A percentile compares a stretch with the other conserved stretches of the same genome.
Evolutionary conservation across 2,329 filamentous ascomycete genomes (phyloP).

Genomic region (Nothophaeocryptopus gaeumannii): DNA sequence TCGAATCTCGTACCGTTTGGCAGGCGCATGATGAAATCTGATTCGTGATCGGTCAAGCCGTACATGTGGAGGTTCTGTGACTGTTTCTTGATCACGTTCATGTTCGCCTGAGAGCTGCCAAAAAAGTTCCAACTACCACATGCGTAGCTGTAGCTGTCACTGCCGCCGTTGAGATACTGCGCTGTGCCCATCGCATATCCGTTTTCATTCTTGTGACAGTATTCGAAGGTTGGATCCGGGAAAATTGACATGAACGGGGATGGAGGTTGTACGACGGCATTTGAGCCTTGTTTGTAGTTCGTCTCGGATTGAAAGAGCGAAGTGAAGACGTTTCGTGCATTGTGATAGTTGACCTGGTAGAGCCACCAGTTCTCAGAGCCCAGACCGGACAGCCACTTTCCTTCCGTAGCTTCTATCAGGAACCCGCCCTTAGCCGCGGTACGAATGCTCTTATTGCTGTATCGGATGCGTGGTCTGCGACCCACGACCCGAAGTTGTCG

Average conservation of each 20-base stretch:
- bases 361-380: slow-evolving; percentile 51
- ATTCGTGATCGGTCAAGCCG: slow-evolving; percentile 12
- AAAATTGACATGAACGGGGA: slow-evolving; percentile 34
- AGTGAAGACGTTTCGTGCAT: slow-evolving; percentile 49
- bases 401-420: slow-evolving; percentile 41
- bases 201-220: slow-evolving; percentile 14
- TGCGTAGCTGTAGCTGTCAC: slow-evolving; percentile 37
- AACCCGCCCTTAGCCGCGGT: slow-evolving; percentile 37
- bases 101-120: slow-evolving; percentile 6
- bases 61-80: slow-evolving; percentile 8
- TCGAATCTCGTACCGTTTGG: slow-evolving; percentile 11
- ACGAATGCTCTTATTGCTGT: slow-evolving; percentile 32
- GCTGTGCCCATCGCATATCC: slow-evolving; percentile 32
- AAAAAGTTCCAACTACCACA: slow-evolving; percentile 39
- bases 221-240: slow-evolving; percentile 28
- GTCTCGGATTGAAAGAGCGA: slow-evolving; percentile 52
- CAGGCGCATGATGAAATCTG: slow-evolving; percentile 11
- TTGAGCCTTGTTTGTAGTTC: slow-evolving; percentile 40
- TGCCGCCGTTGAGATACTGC: slow-evolving; percentile 19
- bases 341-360: slow-evolving; percentile 49
- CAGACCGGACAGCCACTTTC: slow-evolving; percentile 53
- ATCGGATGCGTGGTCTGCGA: slow-evolving; percentile 51
- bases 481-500: slow-evolving; percentile 53
- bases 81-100: slow-evolving; percentile 14
- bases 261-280: slow-evolving; percentile 30